phyloP scores from a whole-genome alignment of 2,329 filamentous ascomycete species.

The Ceratocystis cacaofunesta region DNA sequence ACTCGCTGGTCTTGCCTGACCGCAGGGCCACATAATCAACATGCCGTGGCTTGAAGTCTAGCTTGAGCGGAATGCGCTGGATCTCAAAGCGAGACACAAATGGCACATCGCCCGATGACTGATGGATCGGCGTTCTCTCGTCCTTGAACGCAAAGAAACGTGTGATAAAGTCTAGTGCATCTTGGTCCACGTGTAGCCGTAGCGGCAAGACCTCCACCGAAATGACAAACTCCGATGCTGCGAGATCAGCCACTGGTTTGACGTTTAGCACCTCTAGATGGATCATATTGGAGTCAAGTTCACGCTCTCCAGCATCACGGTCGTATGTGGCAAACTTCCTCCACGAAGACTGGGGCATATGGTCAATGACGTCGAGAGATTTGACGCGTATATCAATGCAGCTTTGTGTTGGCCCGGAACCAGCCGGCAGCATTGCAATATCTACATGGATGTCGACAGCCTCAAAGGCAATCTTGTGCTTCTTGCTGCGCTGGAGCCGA shows the following conservation, averaged over 20 bases:
- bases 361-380: slow-evolving; percentile 82
- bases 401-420: slow-evolving; percentile 66
- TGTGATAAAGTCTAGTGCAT: slow-evolving; percentile 91
- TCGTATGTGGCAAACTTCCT: slow-evolving; percentile 95
- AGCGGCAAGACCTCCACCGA: slow-evolving; percentile 68
- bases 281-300: slow-evolving; percentile 77
- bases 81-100: slow-evolving; percentile 87
- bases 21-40: slow-evolving; percentile 87
- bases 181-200: slow-evolving; percentile 88
- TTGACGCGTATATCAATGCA: slow-evolving; percentile 71
- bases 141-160: slow-evolving; percentile 98
- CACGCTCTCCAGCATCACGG: slow-evolving; percentile 69
- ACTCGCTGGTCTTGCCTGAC: slow-evolving; percentile 88
- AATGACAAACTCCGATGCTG: slow-evolving; percentile 78
- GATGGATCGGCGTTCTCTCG: slow-evolving; percentile 40
- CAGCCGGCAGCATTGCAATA: slow-evolving; percentile 62
- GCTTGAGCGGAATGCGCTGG: slow-evolving; percentile 64
- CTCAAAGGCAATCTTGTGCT: slow-evolving; percentile 93
- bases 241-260: slow-evolving; percentile 66
- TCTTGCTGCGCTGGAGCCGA: slow-evolving; percentile 67
- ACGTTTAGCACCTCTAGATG: slow-evolving; percentile 81
- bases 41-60: slow-evolving; percentile 96
- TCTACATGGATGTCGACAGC: slow-evolving; percentile 73
- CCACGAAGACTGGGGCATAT: slow-evolving; percentile 91
- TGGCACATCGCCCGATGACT: slow-evolving; percentile 54